Evolutionary conservation across 2,329 filamentous ascomycete genomes (phyloP), one percentile per base, ranked within the genome.

Genomic region (Pseudogymnoascus sp.): DNA sequence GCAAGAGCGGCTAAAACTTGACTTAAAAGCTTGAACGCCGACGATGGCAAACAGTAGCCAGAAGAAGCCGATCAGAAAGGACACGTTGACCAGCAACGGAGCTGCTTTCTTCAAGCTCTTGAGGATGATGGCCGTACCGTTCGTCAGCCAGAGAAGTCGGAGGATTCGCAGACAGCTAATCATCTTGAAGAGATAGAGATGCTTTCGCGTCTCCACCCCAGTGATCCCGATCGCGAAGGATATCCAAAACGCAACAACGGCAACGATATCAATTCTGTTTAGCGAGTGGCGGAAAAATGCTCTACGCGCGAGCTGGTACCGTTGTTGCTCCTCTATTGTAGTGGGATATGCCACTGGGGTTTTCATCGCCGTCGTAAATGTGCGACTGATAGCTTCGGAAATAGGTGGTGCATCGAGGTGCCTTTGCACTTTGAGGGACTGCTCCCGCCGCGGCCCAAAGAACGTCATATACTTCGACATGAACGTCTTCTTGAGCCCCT

Each of bases 1-100:
- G 70, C 89, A 94, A 63, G 84, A 85, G 55, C 89, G 86, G 65
- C 82, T 83, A 21, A 92, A 74, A 71, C 89, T 92, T 7, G 88
- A 86, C 73, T 92, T 92, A 76, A 99, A 99, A 73, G 89, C 96
- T 71, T 99, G 95, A 19, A 99, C 88, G 5, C 94, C 95, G 61
- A 99, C 86, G 63, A 99, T 96, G 35, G 91, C 94, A 74, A 99
- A 99, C 9, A 97, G 76, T 39, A 99, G 81, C 94, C 94, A 99
- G 74, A 99, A 99, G 74, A 99, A 99, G 12, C 89, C 82, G 65
- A 99, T 91, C 19, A 99, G 78, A 70, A 99, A 96, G 1, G 90
- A 92, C 30, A 99, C 92, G 63, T 96, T 90, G 23, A 96, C 83
- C 21, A 99, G 82, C 34, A 96, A 78, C 1, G 95, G 94, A 0